phyloP scores from a whole-genome alignment of 2,329 filamentous ascomycete species.

The Diplodia mutila region DNA sequence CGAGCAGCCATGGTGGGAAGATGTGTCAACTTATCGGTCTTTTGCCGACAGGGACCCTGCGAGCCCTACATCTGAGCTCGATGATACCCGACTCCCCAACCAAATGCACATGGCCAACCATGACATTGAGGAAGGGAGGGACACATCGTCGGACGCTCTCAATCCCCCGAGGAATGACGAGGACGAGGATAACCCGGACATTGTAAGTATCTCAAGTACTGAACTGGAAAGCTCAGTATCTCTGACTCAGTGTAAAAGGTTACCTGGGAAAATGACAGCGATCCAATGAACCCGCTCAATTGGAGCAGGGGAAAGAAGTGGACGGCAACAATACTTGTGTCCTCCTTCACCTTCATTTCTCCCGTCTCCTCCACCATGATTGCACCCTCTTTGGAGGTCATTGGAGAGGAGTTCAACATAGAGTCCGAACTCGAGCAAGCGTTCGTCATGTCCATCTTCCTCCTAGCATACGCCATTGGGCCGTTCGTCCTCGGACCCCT shows the following conservation, averaged over 20 bases:
- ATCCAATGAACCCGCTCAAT: constrained; percentile 26
- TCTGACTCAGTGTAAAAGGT: background rate
- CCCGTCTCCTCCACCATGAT: constrained; percentile 27
- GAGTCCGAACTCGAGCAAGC: constrained; percentile 34
- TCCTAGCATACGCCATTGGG: constrained; percentile 27
- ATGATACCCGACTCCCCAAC: background rate
- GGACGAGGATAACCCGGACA: background rate
- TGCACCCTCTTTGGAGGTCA: constrained; percentile 27
- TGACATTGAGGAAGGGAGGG: background rate
- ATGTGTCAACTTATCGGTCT: constrained; percentile 1
- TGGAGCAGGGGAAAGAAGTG: constrained; percentile 26
- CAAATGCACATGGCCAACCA: background rate
- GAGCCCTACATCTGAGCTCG: constrained; percentile 10
- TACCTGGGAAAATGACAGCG: constrained; percentile 23
- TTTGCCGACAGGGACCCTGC: constrained; percentile 9
- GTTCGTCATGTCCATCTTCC: constrained; percentile 32
- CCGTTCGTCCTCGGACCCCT: constrained; percentile 46
- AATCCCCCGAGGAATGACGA: background rate
- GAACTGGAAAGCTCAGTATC: background rate
- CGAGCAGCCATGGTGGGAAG: constrained; percentile 4
- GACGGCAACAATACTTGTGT: constrained; percentile 19
- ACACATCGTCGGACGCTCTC: background rate
- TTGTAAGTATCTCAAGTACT: background rate
- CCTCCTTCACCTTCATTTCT: constrained; percentile 26
- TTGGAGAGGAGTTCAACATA: constrained; percentile 32